Conservation (phyloP, 192 early-diverging fungal species). For the Ambispora gerdemannii region DNA sequence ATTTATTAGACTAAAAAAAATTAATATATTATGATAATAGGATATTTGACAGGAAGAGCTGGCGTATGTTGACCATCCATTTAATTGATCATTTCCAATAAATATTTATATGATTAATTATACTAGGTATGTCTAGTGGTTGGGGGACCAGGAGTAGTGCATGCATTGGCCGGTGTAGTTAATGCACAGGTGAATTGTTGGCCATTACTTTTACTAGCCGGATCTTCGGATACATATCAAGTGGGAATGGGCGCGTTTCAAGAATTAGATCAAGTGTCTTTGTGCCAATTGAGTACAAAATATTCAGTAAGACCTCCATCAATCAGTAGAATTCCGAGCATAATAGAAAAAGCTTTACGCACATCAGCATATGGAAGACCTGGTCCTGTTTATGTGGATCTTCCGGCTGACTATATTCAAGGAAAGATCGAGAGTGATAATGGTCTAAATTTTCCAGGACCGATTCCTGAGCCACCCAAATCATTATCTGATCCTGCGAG, state of each 20-base stretch:
- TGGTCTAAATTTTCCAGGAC: conserved; percentile 20
- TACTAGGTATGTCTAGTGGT: conserved; percentile 56
- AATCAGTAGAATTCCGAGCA: conserved; percentile 47
- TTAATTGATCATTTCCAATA: background rate
- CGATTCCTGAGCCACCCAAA: conserved; percentile 28
- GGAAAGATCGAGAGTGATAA: conserved; percentile 29
- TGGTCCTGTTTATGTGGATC: conserved; percentile 63
- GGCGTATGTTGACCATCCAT: conserved; percentile 36
- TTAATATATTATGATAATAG: conserved; percentile 7
- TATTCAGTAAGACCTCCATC: conserved; percentile 50
- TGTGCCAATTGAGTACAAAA: conserved; percentile 61
- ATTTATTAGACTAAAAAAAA: conserved; percentile 15
- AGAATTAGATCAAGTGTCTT: conserved; percentile 65
- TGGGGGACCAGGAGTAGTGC: conserved; percentile 70
- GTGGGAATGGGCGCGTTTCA: conserved; percentile 70
- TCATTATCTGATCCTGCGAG: conserved; percentile 50
- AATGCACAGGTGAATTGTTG: conserved; percentile 70
- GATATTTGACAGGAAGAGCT: conserved; percentile 59
- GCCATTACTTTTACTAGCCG: conserved; percentile 67
- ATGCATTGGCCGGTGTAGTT: conserved; percentile 64
- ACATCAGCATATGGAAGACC: conserved; percentile 56
- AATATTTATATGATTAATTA: background rate
- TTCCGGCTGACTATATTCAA: conserved; percentile 69
- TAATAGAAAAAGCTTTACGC: conserved; percentile 55
- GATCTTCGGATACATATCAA: conserved; percentile 51